These are phyloP conservation scores for Hippophae rhamnoides DNA, from an alignment of 306 rosid species.

Conservation along the genomic window DNA sequence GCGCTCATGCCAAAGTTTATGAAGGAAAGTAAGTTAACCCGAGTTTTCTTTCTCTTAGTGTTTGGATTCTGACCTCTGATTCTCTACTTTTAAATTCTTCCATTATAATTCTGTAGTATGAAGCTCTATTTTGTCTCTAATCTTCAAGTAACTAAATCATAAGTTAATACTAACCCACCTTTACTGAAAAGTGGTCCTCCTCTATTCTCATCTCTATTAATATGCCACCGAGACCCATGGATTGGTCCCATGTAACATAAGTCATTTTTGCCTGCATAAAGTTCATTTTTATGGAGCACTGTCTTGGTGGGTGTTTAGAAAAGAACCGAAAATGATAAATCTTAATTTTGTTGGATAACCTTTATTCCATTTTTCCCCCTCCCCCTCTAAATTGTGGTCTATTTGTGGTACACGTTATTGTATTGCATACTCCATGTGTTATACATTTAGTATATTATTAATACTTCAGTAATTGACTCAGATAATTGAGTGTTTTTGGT, in stretches of 20 bases:
- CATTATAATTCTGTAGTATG: background rate
- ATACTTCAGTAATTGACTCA: background rate
- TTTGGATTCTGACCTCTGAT: conserved; percentile 5
- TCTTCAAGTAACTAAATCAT: conserved; percentile 2
- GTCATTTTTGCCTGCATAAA: background rate
- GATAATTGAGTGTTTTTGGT: background rate
- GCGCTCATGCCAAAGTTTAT: conserved; percentile 89
- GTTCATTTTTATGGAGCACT: conserved; percentile 1
- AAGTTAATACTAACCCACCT: background rate
- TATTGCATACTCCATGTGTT: background rate
- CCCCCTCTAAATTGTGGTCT: too few species aligned
- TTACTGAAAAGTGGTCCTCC: background rate
- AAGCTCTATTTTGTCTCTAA: conserved; percentile 6
- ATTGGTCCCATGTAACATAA: background rate
- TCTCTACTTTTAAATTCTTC: background rate
- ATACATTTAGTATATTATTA: background rate
- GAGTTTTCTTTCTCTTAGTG: background rate
- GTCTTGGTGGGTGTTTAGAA: conserved; percentile 4
- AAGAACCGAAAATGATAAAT: conserved; percentile 3
- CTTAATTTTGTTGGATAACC: too few species aligned
- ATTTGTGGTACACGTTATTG: background rate
- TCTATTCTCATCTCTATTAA: background rate
- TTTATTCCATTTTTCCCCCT: background rate
- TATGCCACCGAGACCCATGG: too few species aligned
- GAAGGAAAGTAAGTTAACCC: conserved; percentile 93